Evolutionary conservation across 2,329 filamentous ascomycete genomes (phyloP), one percentile per base, ranked within the genome.

Genomic region (Emydomyces testavorans): DNA sequence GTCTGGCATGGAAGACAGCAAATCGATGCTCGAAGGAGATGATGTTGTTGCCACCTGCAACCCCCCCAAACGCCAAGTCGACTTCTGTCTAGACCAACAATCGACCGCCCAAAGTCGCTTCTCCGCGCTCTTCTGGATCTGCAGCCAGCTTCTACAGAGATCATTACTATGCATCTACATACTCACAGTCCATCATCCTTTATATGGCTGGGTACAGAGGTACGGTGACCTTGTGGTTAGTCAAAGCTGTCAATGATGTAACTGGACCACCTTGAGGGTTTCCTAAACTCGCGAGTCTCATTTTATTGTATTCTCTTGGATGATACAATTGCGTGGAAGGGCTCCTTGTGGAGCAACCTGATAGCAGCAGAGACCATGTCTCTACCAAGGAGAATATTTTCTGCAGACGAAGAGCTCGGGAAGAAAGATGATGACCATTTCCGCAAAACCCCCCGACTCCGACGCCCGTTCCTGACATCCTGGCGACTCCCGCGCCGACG

Each of bases 361-460:
- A 21, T 35, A 52, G 48, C 53, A 53, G 50, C 32, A 28, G 37
- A 53, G 52, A 60, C 38, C 35, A 71, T 71, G 68, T 54, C 60
- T 45, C 55, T 61, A 41, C 53, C 64, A 63, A 69, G 60, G 56
- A 63, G 62, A 21, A 29, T 50, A 1, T 52, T 46, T 16, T 24
- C 56, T 60, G 71, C 16, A 69, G 78, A 82, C 58, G 77, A 79
- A 64, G 77, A 81, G 69, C 69, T 79, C 50, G 78, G 77, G 49
- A 82, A 81, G 65, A 77, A 77, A 59, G 74, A 82, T 62, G 79
- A 82, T 61, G 77, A 80, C 61, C 74, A 77, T 61, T 70, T 65
- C 51, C 68, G 66, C 5, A 58, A 58, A 13, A 54, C 56, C 43
- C 58, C 56, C 35, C 54, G 46, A 34, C 53, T 58, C 43, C 53